phyloP scores from a whole-genome alignment of 202 grass and related monocot genomes.

The Eragrostis tef region DNA sequence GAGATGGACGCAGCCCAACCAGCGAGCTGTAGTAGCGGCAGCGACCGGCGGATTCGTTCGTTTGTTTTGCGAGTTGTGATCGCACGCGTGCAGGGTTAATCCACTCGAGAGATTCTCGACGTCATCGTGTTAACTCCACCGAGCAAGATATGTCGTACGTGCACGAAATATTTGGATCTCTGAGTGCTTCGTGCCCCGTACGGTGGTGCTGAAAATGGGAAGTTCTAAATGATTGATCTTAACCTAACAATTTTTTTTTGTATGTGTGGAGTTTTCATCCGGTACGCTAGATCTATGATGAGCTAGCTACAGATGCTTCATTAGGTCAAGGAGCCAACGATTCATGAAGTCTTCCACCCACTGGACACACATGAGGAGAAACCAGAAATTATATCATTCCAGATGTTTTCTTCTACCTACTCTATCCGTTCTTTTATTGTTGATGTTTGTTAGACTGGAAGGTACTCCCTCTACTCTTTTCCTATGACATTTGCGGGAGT shows the following conservation, averaged over 20 bases:
- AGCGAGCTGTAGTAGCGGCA: not conserved
- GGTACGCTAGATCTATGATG: no score
- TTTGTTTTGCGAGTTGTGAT: not conserved
- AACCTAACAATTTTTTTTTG: not conserved
- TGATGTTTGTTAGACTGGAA: no score
- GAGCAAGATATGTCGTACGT: not conserved
- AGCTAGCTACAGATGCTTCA: no score
- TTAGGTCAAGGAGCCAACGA: no score
- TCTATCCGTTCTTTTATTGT: no score
- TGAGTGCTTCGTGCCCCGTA: constrained; percentile 3
- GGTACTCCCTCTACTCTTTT: no score
- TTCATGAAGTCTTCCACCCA: no score
- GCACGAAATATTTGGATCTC: not conserved
- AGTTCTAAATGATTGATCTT: not conserved
- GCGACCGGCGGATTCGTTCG: no score
- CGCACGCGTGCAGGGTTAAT: constrained; percentile 11
- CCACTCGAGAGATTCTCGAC: not conserved
- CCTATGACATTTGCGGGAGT: no score
- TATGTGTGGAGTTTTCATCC: not conserved
- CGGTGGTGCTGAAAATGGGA: not conserved
- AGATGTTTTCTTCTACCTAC: no score
- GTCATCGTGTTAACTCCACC: not conserved
- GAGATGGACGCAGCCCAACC: not conserved
- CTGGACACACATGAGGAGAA: no score
- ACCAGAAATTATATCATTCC: no score